phyloP scores from a whole-genome alignment of 768 basidiomycete genomes.

The Mrakia frigida region DNA sequence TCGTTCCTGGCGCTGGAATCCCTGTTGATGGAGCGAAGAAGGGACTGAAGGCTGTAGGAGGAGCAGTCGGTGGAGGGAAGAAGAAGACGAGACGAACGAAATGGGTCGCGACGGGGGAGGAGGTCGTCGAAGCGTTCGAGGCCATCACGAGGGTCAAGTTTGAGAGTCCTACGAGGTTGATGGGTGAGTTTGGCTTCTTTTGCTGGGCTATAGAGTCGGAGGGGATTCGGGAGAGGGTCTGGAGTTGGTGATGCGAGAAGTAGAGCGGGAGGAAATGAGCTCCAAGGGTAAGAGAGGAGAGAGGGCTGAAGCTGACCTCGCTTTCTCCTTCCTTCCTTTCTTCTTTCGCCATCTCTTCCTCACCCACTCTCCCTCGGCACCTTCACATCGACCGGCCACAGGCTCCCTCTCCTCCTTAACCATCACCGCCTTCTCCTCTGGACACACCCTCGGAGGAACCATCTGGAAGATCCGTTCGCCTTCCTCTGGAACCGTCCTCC shows the following conservation, averaged over 20 bases:
- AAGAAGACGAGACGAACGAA: conserved; percentile 48
- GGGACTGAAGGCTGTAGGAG: conserved; percentile 36
- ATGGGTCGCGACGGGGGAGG: conserved; percentile 69
- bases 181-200: conserved; percentile 55
- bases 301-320: not conserved
- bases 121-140: conserved; percentile 90
- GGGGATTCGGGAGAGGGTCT: not conserved
- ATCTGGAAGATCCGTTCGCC: conserved; percentile 99
- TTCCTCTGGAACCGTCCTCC: conserved; percentile 88
- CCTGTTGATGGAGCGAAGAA: conserved; percentile 37
- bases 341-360: conserved; percentile 15
- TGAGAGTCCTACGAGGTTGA: conserved; percentile 89
- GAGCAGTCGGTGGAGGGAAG: conserved; percentile 17
- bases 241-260: not conserved
- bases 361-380: conserved; percentile 3
- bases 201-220: not conserved
- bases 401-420: conserved; percentile 89
- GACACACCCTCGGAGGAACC: conserved; percentile 91
- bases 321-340: conserved; percentile 37
- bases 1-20: conserved; percentile 35
- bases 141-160: conserved; percentile 86
- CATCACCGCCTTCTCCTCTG: conserved; percentile 90
- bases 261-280: not conserved
- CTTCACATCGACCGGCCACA: conserved; percentile 44
- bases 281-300: not conserved